Evolutionary conservation across 495 filamentous ascomycete genomes (phyloP).

Genomic region (Lepidopterella palustris): DNA sequence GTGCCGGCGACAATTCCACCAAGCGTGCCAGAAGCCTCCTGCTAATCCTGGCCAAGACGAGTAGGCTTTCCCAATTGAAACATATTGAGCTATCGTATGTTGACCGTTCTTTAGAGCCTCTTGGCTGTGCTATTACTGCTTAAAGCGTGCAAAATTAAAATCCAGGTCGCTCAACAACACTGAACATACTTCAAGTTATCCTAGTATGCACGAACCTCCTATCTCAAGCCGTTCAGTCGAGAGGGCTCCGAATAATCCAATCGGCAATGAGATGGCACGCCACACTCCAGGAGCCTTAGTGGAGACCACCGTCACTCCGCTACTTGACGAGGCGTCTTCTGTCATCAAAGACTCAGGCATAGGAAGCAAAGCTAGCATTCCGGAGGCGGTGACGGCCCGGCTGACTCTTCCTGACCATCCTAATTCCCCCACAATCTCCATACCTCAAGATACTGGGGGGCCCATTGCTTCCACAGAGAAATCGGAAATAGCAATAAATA

Average conservation of each 20-base stretch:
- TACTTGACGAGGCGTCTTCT: no score
- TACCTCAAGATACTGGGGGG: no score
- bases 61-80: neutral
- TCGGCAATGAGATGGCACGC: no score
- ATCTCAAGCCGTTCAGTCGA: neutral
- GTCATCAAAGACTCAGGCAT: no score
- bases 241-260: neutral
- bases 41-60: neutral
- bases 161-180: neutral
- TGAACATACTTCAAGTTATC: neutral
- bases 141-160: neutral
- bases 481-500: no score
- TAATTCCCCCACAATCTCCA: no score
- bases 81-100: neutral
- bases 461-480: no score
- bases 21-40: slow-evolving; percentile 1
- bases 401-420: no score
- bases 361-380: no score
- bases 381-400: no score
- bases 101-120: neutral
- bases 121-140: neutral
- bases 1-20: slow-evolving; percentile 3
- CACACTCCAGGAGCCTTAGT: no score
- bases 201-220: neutral
- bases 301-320: no score